These are phyloP conservation scores for Aphanomyces cochlioides DNA, from an alignment of 352 stramenopile genomes.

Conservation along the genomic window DNA sequence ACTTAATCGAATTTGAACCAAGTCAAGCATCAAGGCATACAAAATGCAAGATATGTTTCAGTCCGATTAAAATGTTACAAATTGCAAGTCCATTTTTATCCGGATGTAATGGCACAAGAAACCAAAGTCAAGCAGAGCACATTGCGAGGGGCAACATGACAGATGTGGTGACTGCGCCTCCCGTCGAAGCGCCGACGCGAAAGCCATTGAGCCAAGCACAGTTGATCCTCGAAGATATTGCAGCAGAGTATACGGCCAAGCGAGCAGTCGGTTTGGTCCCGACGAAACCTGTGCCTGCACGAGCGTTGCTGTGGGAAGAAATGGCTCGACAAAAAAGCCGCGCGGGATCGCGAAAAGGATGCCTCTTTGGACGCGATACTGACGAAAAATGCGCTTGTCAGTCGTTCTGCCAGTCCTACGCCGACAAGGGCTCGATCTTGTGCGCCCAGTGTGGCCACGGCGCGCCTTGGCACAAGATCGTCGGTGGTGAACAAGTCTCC, in stretches of 20 bases:
- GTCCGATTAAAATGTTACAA: not conserved
- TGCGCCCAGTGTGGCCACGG: conserved; percentile 72
- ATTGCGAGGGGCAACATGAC: no score
- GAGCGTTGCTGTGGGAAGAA: conserved; percentile 79
- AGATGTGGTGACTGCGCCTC: no score
- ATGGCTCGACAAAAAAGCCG: conserved; percentile 46
- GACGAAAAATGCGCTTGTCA: conserved; percentile 56
- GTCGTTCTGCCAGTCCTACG: conserved; percentile 42
- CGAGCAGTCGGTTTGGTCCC: conserved; percentile 66
- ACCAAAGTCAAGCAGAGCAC: not conserved
- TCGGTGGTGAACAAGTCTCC: conserved; percentile 29
- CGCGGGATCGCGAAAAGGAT: conserved; percentile 51
- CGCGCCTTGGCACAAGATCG: conserved; percentile 56
- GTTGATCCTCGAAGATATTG: conserved; percentile 65
- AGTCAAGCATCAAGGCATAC: no score
- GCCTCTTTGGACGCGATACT: conserved; percentile 59
- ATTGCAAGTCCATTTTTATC: not conserved
- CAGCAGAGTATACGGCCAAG: conserved; percentile 79
- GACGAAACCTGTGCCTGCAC: conserved; percentile 59
- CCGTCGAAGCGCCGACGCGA: not conserved
- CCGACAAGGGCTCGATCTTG: conserved; percentile 40
- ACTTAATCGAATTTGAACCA: no score
- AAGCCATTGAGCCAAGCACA: conserved; percentile 43
- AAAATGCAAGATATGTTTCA: not conserved
- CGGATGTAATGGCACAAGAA: conserved; percentile 9